Evolutionary conservation across 2,329 filamentous ascomycete genomes (phyloP).

Genomic region (Dactylella cylindrospora): DNA sequence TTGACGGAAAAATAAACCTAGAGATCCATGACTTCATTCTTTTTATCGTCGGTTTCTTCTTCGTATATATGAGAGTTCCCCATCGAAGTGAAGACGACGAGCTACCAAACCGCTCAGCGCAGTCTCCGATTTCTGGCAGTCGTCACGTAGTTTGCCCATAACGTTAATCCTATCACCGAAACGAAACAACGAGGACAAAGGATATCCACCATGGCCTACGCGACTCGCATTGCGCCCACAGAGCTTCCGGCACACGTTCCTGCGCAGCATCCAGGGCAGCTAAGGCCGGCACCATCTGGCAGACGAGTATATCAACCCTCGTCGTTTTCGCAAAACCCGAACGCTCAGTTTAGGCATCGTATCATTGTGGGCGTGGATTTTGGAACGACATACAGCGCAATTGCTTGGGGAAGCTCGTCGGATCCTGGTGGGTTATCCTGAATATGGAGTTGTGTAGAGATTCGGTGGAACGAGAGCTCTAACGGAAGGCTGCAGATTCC

Average conservation of each 20-base stretch:
- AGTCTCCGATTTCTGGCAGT: too few relatives aligned
- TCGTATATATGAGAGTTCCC: background rate
- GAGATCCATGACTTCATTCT: background rate
- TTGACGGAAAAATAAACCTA: background rate
- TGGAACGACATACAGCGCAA: constrained; percentile 46
- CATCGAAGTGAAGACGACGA: background rate
- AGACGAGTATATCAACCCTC: constrained; percentile 25
- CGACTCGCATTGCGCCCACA: constrained; percentile 18
- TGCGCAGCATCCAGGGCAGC: background rate
- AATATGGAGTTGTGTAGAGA: background rate
- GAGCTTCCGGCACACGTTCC: constrained; percentile 39
- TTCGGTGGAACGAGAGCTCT: background rate
- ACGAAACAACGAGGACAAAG: constrained; percentile 6
- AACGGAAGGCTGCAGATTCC: constrained; percentile 20
- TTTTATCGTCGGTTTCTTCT: background rate
- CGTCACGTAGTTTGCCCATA: constrained; percentile 14
- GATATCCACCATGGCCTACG: constrained; percentile 21
- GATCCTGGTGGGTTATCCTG: constrained; percentile 30
- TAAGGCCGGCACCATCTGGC: background rate
- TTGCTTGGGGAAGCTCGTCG: constrained; percentile 45
- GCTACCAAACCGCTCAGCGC: background rate
- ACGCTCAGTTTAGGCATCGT: constrained; percentile 31
- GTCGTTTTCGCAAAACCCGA: constrained; percentile 25
- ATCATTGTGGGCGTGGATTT: constrained; percentile 47
- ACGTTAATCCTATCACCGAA: background rate